phyloP scores from a whole-genome alignment of 176 grass and related monocot species.

The Rhipidocladum racemiflorum region DNA sequence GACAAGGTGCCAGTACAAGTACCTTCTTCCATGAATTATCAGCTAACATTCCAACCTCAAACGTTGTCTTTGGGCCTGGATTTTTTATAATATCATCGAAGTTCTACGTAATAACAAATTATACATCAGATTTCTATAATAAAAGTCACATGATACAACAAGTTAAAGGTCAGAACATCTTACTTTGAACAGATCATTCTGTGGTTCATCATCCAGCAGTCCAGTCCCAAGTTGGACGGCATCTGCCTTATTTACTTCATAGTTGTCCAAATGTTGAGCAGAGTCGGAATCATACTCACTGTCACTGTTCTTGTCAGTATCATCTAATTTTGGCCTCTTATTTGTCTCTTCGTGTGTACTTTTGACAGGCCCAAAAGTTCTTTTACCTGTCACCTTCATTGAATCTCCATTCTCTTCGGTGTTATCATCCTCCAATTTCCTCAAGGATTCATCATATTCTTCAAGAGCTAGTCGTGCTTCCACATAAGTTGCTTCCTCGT shows the following conservation, averaged over 20 bases:
- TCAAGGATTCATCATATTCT: constrained; percentile 83
- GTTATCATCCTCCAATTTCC: constrained; percentile 59
- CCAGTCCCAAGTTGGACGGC: constrained; percentile 45
- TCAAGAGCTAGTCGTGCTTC: constrained; percentile 65
- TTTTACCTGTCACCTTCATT: constrained; percentile 59
- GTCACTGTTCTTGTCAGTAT: constrained; percentile 49
- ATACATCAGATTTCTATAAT: constrained; percentile 17
- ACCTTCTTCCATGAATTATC: constrained; percentile 91
- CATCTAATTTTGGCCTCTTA: constrained; percentile 53
- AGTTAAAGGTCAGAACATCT: constrained; percentile 7
- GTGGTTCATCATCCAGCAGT: constrained; percentile 54
- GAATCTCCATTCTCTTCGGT: constrained; percentile 50
- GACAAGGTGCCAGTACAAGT: neutral
- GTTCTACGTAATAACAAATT: constrained; percentile 39
- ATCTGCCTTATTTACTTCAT: constrained; percentile 45
- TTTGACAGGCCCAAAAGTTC: constrained; percentile 66
- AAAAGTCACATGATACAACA: constrained; percentile 10
- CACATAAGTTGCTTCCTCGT: constrained; percentile 62
- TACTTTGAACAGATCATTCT: constrained; percentile 61
- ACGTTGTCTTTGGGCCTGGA: constrained; percentile 59
- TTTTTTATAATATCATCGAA: constrained; percentile 58
- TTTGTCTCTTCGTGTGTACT: constrained; percentile 33
- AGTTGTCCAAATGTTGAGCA: constrained; percentile 27
- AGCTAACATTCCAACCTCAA: constrained; percentile 84
- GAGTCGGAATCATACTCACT: constrained; percentile 58